Conservation (phyloP, 2,329 filamentous ascomycete species). For the Geosmithia morbida region DNA sequence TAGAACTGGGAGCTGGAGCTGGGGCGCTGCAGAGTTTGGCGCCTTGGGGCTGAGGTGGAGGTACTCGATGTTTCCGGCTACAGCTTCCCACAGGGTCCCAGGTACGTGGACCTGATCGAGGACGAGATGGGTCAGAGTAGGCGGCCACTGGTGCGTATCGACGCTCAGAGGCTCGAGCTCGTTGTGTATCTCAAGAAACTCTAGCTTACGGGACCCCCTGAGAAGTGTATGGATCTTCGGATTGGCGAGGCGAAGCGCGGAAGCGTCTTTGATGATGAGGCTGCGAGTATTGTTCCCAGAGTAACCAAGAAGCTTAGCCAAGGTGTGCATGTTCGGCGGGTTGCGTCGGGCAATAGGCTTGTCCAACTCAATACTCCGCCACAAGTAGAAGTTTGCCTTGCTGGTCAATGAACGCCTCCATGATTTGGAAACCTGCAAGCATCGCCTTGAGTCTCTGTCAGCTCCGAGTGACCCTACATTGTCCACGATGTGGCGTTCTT, state of each 20-base stretch:
- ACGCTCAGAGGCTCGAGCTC: not conserved
- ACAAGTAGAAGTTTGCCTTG: slow-evolving; percentile 13
- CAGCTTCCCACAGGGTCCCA: not conserved
- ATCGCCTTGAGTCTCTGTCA: slow-evolving; percentile 8
- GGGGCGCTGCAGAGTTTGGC: not conserved
- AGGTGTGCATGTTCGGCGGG: not conserved
- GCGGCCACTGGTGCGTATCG: not conserved
- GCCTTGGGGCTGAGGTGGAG: not conserved
- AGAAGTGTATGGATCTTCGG: slow-evolving; percentile 13
- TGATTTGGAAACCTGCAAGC: slow-evolving; percentile 16
- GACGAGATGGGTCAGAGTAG: not conserved
- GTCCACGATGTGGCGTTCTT: slow-evolving; percentile 2
- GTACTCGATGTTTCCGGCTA: not conserved
- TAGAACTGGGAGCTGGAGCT: not conserved
- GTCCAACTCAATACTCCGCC: slow-evolving; percentile 15
- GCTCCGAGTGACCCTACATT: not conserved
- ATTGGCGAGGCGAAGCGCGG: slow-evolving; percentile 13
- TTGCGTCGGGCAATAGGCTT: not conserved
- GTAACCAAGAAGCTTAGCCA: slow-evolving; percentile 8
- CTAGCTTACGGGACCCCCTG: slow-evolving; percentile 10
- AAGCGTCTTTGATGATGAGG: not conserved
- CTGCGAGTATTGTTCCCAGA: slow-evolving; percentile 12
- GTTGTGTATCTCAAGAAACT: slow-evolving; percentile 11
- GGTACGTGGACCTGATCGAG: not conserved
- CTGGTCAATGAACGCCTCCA: slow-evolving; percentile 14